Evolutionary conservation across 139 green algal species (phyloP).

Genomic region (Eudorina sp.): DNA sequence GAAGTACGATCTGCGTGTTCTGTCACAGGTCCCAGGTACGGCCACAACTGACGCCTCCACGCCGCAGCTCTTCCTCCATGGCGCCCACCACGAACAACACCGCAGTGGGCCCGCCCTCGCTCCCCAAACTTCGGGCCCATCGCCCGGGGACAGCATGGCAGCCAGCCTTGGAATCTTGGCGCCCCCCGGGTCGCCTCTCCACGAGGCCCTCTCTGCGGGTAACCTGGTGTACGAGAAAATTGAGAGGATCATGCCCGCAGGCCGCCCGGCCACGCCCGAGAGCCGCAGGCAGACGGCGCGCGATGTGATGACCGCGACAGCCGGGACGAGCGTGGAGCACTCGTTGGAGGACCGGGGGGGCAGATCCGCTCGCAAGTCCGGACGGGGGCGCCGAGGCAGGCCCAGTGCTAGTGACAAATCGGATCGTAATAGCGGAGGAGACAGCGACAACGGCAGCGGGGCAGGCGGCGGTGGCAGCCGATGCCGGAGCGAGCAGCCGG

Average conservation of each 20-base stretch:
- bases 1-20: too few relatives aligned
- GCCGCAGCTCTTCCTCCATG: constrained; percentile 31
- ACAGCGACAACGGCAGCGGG: background rate
- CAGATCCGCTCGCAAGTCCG: background rate
- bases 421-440: too few relatives aligned
- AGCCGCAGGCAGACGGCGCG: background rate
- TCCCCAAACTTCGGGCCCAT: too few relatives aligned
- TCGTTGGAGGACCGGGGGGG: background rate
- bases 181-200: constrained; percentile 17
- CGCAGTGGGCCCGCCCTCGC: background rate
- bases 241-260: constrained; percentile 31
- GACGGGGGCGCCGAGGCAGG: background rate
- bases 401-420: background rate
- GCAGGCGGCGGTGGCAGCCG: background rate
- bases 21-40: background rate
- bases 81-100: background rate
- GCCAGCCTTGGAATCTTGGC: background rate
- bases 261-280: background rate
- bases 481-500: background rate
- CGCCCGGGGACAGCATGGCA: background rate
- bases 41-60: background rate
- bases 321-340: background rate
- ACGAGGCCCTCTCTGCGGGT: constrained; percentile 25
- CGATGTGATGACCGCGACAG: background rate
- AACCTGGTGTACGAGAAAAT: constrained; percentile 42